phyloP scores from a whole-genome alignment of 179 eudicot genomes.

The Drosera spatulata region DNA sequence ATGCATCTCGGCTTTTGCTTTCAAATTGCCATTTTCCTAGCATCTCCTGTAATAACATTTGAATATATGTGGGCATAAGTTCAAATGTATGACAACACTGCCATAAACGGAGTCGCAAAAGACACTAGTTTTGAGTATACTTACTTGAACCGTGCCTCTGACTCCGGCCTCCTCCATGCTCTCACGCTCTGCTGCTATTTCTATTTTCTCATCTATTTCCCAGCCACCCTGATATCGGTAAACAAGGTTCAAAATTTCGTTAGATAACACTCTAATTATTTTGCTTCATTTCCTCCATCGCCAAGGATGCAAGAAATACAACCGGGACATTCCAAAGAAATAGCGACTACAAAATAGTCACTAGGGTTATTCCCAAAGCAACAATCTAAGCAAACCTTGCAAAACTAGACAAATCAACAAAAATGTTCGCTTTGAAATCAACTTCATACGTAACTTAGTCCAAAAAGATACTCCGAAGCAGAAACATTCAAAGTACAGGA shows the following conservation, averaged over 20 bases:
- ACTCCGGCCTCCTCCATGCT: conserved; percentile 16
- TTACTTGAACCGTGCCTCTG: conserved; percentile 7
- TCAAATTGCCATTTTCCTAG: conserved; percentile 13
- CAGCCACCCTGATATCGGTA: conserved; percentile 13
- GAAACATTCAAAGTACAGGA: too few relatives aligned
- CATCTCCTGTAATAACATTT: conserved; percentile 1
- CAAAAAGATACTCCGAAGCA: too few relatives aligned
- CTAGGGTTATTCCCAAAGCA: too few relatives aligned
- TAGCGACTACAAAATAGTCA: too few relatives aligned
- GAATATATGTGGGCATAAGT: not conserved
- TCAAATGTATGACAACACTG: not conserved
- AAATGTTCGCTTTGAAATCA: too few relatives aligned
- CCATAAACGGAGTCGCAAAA: not conserved
- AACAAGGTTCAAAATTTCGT: too few relatives aligned
- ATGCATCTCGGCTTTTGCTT: conserved; percentile 17
- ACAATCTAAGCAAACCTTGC: too few relatives aligned
- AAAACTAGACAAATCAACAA: too few relatives aligned
- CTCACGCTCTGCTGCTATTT: conserved; percentile 12
- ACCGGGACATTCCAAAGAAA: too few relatives aligned
- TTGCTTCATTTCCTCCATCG: not conserved
- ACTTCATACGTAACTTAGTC: too few relatives aligned
- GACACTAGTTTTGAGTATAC: not conserved
- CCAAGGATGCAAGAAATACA: not conserved
- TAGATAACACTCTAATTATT: too few relatives aligned
- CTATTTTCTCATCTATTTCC: conserved; percentile 15